Evolutionary conservation across 2,329 filamentous ascomycete genomes (phyloP).

Genomic region (Xylaria sp.): DNA sequence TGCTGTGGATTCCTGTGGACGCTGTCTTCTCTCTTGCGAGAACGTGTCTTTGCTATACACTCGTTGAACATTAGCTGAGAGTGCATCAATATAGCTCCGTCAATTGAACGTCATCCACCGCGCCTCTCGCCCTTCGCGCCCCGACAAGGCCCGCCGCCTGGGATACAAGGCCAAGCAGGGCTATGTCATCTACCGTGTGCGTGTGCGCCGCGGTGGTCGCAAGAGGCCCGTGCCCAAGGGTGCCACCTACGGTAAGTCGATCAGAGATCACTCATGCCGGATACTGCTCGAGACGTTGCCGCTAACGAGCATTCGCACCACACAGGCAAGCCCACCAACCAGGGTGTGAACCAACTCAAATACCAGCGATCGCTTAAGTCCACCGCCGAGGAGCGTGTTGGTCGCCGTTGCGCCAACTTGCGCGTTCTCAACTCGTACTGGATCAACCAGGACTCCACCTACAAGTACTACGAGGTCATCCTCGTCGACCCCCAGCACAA

Average conservation of each 20-base stretch:
- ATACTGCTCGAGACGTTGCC: neutral
- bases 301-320: slow-evolving; percentile 40
- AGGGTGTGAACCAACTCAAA: slow-evolving; percentile 99
- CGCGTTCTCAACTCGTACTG: slow-evolving; percentile 99
- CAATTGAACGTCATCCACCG: slow-evolving; percentile 99
- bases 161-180: slow-evolving; percentile 99
- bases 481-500: slow-evolving; percentile 99
- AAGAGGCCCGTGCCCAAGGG: slow-evolving; percentile 97
- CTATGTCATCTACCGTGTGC: slow-evolving; percentile 99
- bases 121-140: slow-evolving; percentile 95
- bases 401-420: slow-evolving; percentile 98
- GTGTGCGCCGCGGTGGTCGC: slow-evolving; percentile 97
- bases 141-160: slow-evolving; percentile 99
- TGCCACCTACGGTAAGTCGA: slow-evolving; percentile 91
- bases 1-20: slow-evolving; percentile 51
- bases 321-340: slow-evolving; percentile 99
- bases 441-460: slow-evolving; percentile 99
- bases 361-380: slow-evolving; percentile 99
- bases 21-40: slow-evolving; percentile 50
- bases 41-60: slow-evolving; percentile 83
- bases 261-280: too few species aligned
- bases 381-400: slow-evolving; percentile 99
- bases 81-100: slow-evolving; percentile 99
- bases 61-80: slow-evolving; percentile 99
- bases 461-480: slow-evolving; percentile 99